Evolutionary conservation across 169 alveolate species (phyloP), one percentile per base, ranked within the genome.

Genomic region (Eimeria necatrix): DNA sequence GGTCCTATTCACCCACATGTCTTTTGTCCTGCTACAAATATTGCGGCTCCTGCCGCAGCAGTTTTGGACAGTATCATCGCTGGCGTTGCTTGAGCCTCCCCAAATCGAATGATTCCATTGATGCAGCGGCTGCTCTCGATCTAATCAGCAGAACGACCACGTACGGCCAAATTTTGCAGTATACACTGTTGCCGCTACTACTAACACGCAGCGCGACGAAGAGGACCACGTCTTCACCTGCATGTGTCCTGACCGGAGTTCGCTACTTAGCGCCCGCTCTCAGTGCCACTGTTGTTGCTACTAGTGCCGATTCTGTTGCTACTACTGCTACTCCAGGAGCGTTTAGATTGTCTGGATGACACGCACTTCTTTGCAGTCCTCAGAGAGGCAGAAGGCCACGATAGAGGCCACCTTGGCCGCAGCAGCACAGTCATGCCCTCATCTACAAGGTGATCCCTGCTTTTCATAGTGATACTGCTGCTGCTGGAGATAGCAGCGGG

Each of bases 351-450:
- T 18, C 74, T 53, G 53, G 73, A 56, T 51, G 90, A 32, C 26
- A 24, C 26, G 41, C 24, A 10, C 56, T 81, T 81, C 73, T 64
- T 52, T 53, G 90, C 70, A 52, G 51, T 16, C 53, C 90, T 24
- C 4, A 81, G 74, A 71, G 90, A 81, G 12, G 90, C 70, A 53
- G 90, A 81, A 18, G 90, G 90, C 90, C 90, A 81, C 22, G 70
- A 53, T 9, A 81, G 90, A 64, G 90, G 90, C 90, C 90, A 81
- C 24, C 90, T 51, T 51, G 90, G 90, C 74, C 70, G 90, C 90
- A 81, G 90, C 90, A 81, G 90, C 74, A 81, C 12, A 32, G 90
- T 71, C 90, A 81, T 22, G 32, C 59, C 73, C 20, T 81, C 74
- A 53, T 71, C 90, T 26, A 9, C 7, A 14, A 26, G 26, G 52